These are phyloP conservation scores for Stagonosporopsis rhizophila DNA, from an alignment of 2,329 filamentous ascomycete species.

Conservation along the genomic window DNA sequence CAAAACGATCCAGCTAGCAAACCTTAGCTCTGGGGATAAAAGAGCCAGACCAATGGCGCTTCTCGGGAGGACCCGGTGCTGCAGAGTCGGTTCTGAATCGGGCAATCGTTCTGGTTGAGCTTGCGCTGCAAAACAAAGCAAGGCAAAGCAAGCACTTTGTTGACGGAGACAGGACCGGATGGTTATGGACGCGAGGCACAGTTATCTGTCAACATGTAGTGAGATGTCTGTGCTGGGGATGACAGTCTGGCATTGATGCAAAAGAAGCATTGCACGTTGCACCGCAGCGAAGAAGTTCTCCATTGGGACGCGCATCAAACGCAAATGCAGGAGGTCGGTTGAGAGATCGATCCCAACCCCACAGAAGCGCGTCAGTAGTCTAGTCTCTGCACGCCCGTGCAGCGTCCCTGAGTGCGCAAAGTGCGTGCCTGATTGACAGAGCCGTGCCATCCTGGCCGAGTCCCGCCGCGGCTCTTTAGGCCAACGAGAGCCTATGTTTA, in stretches of 20 bases:
- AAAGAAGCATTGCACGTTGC: constrained; percentile 8
- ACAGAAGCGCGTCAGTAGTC: constrained; percentile 2
- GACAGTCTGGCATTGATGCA: constrained; percentile 13
- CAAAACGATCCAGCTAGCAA: constrained; percentile 14
- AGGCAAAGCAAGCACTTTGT: background rate
- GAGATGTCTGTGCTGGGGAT: constrained; percentile 6
- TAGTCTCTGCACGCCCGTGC: constrained; percentile 5
- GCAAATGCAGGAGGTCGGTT: constrained; percentile 9
- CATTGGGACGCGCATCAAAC: constrained; percentile 6
- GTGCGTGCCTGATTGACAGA: background rate
- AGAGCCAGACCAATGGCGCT: constrained; percentile 7
- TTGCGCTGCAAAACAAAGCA: background rate
- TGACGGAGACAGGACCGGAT: constrained; percentile 4
- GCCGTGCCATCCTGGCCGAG: constrained; percentile 13
- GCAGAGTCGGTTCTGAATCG: background rate
- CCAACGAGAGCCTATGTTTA: background rate
- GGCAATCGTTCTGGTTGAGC: constrained; percentile 2
- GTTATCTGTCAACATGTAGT: constrained; percentile 1
- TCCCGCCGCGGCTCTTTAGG: background rate
- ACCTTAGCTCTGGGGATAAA: background rate
- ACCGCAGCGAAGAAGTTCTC: constrained; percentile 11
- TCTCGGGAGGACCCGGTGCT: constrained; percentile 9
- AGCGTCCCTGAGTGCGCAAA: constrained; percentile 10
- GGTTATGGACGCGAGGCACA: constrained; percentile 4
- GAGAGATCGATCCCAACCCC: constrained; percentile 3